Evolutionary conservation across 1,139 yeast species (phyloP), one percentile per base, ranked within the genome.

Genomic region (Yamadazyma buinensis): DNA sequence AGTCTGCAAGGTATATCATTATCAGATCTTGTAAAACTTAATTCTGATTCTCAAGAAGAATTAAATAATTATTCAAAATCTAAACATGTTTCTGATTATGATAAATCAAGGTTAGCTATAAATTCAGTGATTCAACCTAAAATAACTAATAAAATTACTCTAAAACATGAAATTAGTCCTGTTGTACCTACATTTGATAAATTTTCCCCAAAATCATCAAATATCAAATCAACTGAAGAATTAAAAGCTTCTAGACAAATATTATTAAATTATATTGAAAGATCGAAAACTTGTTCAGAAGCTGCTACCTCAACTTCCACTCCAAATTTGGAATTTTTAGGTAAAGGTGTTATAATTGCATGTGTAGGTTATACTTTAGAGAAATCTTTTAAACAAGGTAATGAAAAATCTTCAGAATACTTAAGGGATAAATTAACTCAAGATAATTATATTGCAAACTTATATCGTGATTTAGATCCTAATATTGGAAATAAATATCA

Each of bases 211-310:
- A n/a, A n/a, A 5, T 15, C 28, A 12, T 13, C 14, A 3, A 20
- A 21, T 23, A 13, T 18, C 10, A 11, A 29, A 29, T 13, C 23
- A 2, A 15, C 35, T 11, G 32, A 27, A 1, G 29, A 35, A n/a
- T 23, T 31, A 10, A 23, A 15, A 7, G 25, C 17, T 8, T 26
- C 33, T 18, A 24, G 20, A 19, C 12, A 23, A 27, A 39, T 48
- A 7, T 43, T 67, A 3, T 44, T 68, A 7, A 61, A 64, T 41
- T 69, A 65, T 35, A 72, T 84, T 35, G 84, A 80, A 47, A 66
- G 76, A 35, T 81, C 88, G 7, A 76, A 73, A 42, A 71, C 84
- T n/a, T 82, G 88, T 44, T 65, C 72, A 20, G 77, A 75, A 39
- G 67, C 79, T 27, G 66, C 72, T 3, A 24, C 38, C 2, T 48